Base-by-base conservation (phyloP, 2,329 filamentous ascomycete genomes). In the Aspergillus latus region DNA sequence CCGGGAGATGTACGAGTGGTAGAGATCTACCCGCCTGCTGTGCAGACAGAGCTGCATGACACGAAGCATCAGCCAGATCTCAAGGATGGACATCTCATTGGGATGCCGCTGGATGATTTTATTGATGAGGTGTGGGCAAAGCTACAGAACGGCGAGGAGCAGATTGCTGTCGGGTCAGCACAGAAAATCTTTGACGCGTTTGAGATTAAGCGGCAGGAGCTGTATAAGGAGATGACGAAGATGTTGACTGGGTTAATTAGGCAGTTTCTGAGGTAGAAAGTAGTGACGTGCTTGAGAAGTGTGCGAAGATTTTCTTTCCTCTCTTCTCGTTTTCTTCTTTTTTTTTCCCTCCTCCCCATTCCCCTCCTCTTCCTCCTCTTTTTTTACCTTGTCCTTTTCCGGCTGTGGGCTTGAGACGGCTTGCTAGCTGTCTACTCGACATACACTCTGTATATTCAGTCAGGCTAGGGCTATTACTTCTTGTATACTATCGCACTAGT, bases 1-100 rank as follows among this genome's bases (percentile, higher is more conserved):
- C 60, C 62, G 1, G 74, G 74, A 0, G 76, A 79, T 46, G 72
- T 83, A 63, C 80, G 81, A 57, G 75, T 84, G n/a, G 70, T 83
- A 37, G 82, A 84, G 65, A 72, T 84, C 8, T 80, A 78, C 54
- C 81, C 82, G 3, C 82, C 81, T 0, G 79, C 80, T 0, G 81
- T 84, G 36, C 81, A 84, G 69, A 84, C 80, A 0, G 82, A 84
- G 64, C 66, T 84, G 28, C 81, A 83, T 57, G 80, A 84, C 57
- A 73, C 72, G 29, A 81, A 81, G 66, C 78, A 83, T 56, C 80
- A 82, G 68, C 80, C 80, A 0, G 79, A 83, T 60, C 72, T 81
- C 62, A 76, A 80, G 64, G 72, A 78, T 53, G 80, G 80, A 1
- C 62, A 75, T 13, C 58, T 70, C n/a, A 74, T 83, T 21, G 81